Conservation (phyloP, 2,329 filamentous ascomycete genomes). For the Davidsoniella neocaledoniae region DNA sequence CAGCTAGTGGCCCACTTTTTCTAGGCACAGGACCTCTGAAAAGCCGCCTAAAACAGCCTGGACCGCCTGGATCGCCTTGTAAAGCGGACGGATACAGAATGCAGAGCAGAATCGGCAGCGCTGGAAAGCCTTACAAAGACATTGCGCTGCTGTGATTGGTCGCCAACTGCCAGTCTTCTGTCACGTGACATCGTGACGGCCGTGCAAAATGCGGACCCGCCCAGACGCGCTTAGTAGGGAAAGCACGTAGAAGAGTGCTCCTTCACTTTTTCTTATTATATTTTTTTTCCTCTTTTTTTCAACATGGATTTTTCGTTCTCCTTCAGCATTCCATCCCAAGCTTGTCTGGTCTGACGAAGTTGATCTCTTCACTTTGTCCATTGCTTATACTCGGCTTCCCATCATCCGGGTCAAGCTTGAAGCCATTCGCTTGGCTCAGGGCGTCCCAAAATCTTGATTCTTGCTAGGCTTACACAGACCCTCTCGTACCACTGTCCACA, state of each 20-base stretch:
- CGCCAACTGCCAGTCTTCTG: no score
- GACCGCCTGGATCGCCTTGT: background rate
- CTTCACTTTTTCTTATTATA: no score
- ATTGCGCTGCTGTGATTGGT: no score
- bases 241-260: background rate
- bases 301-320: background rate
- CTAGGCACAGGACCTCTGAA: background rate
- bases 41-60: background rate
- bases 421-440: background rate
- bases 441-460: no score
- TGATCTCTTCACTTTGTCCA: background rate
- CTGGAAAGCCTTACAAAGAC: no score
- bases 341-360: background rate
- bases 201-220: background rate
- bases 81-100: no score
- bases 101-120: no score
- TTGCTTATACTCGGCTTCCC: background rate
- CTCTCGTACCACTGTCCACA: background rate
- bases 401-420: no score
- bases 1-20: no score
- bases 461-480: no score
- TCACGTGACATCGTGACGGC: constrained; percentile 1
- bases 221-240: background rate
- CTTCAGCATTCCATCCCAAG: background rate
- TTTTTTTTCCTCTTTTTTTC: background rate